These are phyloP conservation scores for Colletotrichum shisoi DNA, from an alignment of 2,329 filamentous ascomycete species.

Conservation along the genomic window DNA sequence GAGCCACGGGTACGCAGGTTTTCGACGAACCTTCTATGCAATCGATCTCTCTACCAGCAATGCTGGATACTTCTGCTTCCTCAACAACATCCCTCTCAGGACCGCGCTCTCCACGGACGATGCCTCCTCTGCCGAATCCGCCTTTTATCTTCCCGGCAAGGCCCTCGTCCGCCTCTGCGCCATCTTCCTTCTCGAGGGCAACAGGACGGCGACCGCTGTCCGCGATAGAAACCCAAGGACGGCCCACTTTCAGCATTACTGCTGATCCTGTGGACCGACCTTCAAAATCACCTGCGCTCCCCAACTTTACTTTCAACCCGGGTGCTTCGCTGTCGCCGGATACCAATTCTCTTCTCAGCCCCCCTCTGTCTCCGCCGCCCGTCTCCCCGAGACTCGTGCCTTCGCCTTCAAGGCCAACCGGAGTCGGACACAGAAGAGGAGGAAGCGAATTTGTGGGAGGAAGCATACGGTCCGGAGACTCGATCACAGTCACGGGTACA, in stretches of 20 bases:
- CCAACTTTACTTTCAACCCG: conserved; percentile 66
- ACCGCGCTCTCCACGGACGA: conserved; percentile 48
- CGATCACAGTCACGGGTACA: conserved; percentile 69
- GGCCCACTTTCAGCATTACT: conserved; percentile 44
- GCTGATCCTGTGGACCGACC: conserved; percentile 44
- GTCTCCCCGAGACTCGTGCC: conserved; percentile 58
- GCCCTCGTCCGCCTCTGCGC: conserved; percentile 57
- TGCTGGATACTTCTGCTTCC: conserved; percentile 44
- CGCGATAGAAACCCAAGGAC: conserved; percentile 57
- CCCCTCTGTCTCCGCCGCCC: conserved; percentile 61
- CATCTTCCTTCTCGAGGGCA: conserved; percentile 58
- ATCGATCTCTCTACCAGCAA: conserved; percentile 44
- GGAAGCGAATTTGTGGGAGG: conserved; percentile 89
- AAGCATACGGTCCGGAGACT: conserved; percentile 65
- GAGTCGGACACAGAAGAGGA: conserved; percentile 80
- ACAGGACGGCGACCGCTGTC: conserved; percentile 62
- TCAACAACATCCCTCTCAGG: conserved; percentile 42
- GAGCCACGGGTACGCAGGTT: conserved; percentile 38
- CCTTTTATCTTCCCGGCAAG: conserved; percentile 69
- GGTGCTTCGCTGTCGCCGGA: conserved; percentile 51
- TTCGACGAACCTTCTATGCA: conserved; percentile 40
- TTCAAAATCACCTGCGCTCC: conserved; percentile 55
- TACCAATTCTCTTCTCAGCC: conserved; percentile 57
- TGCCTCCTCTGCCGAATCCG: conserved; percentile 65
- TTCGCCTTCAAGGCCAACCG: conserved; percentile 65